Conservation (phyloP, 2,329 filamentous ascomycete genomes). For the Microcyclospora pomicola region DNA sequence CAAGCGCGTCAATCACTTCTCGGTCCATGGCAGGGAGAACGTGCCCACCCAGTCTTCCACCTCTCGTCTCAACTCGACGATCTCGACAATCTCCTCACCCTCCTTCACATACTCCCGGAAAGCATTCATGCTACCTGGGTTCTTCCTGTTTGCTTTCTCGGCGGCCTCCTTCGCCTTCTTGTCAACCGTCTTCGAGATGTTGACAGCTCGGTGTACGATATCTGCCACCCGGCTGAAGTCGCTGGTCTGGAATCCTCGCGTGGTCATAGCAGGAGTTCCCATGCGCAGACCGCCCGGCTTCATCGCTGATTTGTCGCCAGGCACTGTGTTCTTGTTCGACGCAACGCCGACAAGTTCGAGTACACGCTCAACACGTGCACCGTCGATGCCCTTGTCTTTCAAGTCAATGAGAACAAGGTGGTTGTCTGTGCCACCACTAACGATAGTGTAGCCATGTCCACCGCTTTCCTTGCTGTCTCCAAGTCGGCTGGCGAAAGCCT, state of each 20-base stretch:
- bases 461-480: slow-evolving; percentile 58
- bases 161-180: slow-evolving; percentile 57
- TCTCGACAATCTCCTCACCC: slow-evolving; percentile 54
- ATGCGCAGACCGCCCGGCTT: slow-evolving; percentile 87
- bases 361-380: slow-evolving; percentile 86
- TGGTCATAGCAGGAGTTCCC: slow-evolving; percentile 95
- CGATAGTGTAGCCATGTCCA: slow-evolving; percentile 72
- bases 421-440: slow-evolving; percentile 91
- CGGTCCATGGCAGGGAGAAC: slow-evolving; percentile 27
- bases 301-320: slow-evolving; percentile 84
- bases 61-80: slow-evolving; percentile 58
- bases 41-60: slow-evolving; percentile 68
- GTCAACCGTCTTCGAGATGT: slow-evolving; percentile 63
- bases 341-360: slow-evolving; percentile 97
- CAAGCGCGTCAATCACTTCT: not conserved
- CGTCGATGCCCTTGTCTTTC: slow-evolving; percentile 77
- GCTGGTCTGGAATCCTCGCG: slow-evolving; percentile 73
- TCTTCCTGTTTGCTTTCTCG: slow-evolving; percentile 53
- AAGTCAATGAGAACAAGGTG: slow-evolving; percentile 89
- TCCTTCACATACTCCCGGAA: slow-evolving; percentile 56
- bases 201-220: slow-evolving; percentile 71
- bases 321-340: slow-evolving; percentile 98
- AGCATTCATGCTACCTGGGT: slow-evolving; percentile 47
- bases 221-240: slow-evolving; percentile 81
- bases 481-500: slow-evolving; percentile 62